phyloP scores from a whole-genome alignment of 768 basidiomycete genomes.

The Trametes meyenii region DNA sequence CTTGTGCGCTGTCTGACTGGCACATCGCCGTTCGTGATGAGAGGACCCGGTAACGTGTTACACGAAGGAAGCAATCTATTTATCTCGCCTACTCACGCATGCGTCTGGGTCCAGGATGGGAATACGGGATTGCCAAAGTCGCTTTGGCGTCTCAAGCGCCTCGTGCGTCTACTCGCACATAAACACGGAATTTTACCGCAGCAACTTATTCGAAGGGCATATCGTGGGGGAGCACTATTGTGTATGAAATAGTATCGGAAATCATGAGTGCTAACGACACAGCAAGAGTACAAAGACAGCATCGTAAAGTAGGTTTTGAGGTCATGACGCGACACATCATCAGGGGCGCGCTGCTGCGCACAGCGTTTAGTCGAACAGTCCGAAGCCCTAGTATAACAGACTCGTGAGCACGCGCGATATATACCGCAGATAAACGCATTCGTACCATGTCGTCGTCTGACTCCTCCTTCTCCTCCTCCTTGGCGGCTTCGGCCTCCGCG shows the following conservation, averaged over 20 bases:
- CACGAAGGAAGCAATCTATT: neutral
- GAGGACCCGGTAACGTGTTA: neutral
- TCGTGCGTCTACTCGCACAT: neutral
- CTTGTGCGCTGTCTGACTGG: constrained; percentile 15
- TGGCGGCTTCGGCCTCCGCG: constrained; percentile 38
- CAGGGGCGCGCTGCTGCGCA: constrained; percentile 1
- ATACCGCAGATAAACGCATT: constrained; percentile 9
- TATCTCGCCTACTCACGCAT: too few relatives aligned
- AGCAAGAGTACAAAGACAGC: constrained; percentile 22
- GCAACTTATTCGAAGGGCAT: neutral
- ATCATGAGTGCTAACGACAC: constrained; percentile 26
- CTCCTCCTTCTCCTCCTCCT: constrained; percentile 80
- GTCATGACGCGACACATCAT: constrained; percentile 21
- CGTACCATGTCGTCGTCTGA: constrained; percentile 89
- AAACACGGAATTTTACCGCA: neutral
- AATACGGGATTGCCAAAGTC: neutral
- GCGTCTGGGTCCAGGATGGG: neutral
- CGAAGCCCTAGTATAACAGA: constrained; percentile 69
- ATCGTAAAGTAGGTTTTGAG: constrained; percentile 22
- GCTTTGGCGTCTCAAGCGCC: neutral
- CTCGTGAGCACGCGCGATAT: neutral
- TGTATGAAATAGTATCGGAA: constrained; percentile 13
- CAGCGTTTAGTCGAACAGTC: constrained; percentile 79
- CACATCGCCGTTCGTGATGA: constrained; percentile 4
- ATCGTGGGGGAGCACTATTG: neutral